These are phyloP conservation scores for Rubus idaeus DNA, from an alignment of 306 rosid species.

Conservation along the genomic window DNA sequence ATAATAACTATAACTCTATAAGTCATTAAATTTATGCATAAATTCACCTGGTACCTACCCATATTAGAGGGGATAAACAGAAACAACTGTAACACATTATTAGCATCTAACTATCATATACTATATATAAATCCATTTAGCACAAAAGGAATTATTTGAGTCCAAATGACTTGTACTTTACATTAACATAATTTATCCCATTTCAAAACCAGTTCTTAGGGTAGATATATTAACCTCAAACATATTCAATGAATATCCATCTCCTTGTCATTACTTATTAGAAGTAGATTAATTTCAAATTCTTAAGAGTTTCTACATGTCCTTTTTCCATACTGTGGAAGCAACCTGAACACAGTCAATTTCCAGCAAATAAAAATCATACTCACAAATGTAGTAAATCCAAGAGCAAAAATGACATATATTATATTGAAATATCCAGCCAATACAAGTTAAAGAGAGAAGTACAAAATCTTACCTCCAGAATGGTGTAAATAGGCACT, in stretches of 20 bases:
- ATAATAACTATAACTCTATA: background rate
- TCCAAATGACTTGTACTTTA: slow-evolving; percentile 6
- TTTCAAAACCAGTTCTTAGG: background rate
- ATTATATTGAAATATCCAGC: background rate
- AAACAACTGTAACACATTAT: slow-evolving; percentile 1
- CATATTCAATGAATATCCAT: background rate
- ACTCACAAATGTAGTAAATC: background rate
- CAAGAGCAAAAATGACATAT: background rate
- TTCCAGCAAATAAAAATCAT: background rate
- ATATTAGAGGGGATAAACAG: background rate
- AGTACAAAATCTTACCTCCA: slow-evolving; percentile 61
- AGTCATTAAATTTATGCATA: background rate
- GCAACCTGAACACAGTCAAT: background rate
- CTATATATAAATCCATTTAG: background rate
- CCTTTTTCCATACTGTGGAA: background rate
- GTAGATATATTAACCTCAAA: background rate
- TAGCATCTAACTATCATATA: background rate
- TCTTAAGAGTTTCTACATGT: background rate
- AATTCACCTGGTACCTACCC: background rate
- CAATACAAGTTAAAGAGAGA: background rate
- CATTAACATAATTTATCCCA: background rate
- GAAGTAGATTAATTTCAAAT: background rate
- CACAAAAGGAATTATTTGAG: background rate
- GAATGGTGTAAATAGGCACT: slow-evolving; percentile 86
- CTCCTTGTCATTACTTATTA: background rate